A percentile compares a stretch with the other conserved stretches of the same genome.
phyloP scores from a whole-genome alignment of 441 rosid species.

The Flueggea neowawraea region DNA sequence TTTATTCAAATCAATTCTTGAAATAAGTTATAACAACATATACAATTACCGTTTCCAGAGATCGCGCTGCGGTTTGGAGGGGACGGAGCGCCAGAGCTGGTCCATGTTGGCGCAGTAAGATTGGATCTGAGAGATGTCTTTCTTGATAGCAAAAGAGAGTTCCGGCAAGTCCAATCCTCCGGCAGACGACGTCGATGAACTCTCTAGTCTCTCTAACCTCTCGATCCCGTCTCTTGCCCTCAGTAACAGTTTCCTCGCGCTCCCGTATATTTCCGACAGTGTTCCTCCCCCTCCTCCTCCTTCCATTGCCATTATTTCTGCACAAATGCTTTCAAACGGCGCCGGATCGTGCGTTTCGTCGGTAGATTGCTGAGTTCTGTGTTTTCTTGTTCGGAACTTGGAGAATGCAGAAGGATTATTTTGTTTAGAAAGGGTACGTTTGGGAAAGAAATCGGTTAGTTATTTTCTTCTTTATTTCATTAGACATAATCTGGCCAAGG shows the following conservation, averaged over 20 bases:
- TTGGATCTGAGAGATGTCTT: slow-evolving; percentile 71
- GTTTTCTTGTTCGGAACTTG: too few relatives aligned
- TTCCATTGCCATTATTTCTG: slow-evolving; percentile 7
- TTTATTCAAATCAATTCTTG: not conserved
- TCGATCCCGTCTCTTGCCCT: slow-evolving; percentile 85
- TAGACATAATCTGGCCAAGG: too few relatives aligned
- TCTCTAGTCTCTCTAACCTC: slow-evolving; percentile 72
- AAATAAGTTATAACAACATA: not conserved
- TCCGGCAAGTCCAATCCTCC: slow-evolving; percentile 70
- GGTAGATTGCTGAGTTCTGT: too few relatives aligned
- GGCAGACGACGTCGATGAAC: slow-evolving; percentile 32
- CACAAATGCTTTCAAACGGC: not conserved
- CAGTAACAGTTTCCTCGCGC: slow-evolving; percentile 50
- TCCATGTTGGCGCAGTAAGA: slow-evolving; percentile 81
- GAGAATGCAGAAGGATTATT: too few relatives aligned
- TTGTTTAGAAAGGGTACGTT: too few relatives aligned
- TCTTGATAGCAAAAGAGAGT: slow-evolving; percentile 67
- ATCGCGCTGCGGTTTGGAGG: slow-evolving; percentile 87
- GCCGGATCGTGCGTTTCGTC: too few relatives aligned
- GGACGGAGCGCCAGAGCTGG: slow-evolving; percentile 77
- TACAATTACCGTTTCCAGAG: slow-evolving; percentile 79
- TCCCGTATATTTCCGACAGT: slow-evolving; percentile 66
- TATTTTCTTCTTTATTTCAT: too few relatives aligned
- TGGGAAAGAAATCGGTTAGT: too few relatives aligned
- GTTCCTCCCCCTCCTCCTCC: slow-evolving; percentile 54